Percentiles rank a stretch among this genome's conserved stretches.
phyloP scores from a whole-genome alignment of 331 rosid species.

The Malus hybrid region DNA sequence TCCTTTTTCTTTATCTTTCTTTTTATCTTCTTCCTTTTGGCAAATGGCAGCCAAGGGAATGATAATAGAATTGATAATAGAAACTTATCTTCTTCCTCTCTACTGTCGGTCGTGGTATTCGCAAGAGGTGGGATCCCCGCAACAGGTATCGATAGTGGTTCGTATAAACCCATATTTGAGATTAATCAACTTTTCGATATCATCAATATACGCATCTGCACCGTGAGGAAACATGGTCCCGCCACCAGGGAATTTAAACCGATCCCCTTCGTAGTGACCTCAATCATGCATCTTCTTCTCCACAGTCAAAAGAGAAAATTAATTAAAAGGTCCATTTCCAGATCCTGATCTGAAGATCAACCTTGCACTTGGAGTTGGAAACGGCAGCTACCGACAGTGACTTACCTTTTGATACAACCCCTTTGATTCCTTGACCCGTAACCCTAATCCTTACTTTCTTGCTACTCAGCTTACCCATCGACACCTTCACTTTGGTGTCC shows the following conservation, averaged over 20 bases:
- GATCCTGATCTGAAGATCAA: conserved; percentile 93
- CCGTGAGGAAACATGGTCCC: conserved; percentile 97
- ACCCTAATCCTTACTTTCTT: conserved; percentile 80
- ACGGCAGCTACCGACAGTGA: conserved; percentile 65
- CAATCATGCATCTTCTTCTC: conserved; percentile 92
- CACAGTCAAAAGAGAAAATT: conserved; percentile 32
- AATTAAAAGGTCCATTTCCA: conserved; percentile 67
- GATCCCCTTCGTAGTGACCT: conserved; percentile 48
- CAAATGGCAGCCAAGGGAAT: no score
- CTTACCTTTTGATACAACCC: conserved; percentile 54
- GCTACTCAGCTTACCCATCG: conserved; percentile 61
- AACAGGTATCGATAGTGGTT: conserved; percentile 95
- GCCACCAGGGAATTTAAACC: conserved; percentile 91
- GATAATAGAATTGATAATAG: no score
- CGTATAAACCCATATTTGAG: conserved; percentile 68
- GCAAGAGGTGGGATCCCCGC: conserved; percentile 43
- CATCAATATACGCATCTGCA: conserved; percentile 72
- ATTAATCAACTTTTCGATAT: conserved; percentile 59
- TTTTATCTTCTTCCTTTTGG: no score
- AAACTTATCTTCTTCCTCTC: no score
- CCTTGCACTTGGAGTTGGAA: conserved; percentile 62
- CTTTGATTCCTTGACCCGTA: conserved; percentile 55
- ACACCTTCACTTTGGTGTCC: conserved; percentile 83
- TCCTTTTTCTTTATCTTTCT: no score
- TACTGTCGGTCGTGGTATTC: no score